Conservation (phyloP, 805 yeast species). For the Starmerella apicola region DNA sequence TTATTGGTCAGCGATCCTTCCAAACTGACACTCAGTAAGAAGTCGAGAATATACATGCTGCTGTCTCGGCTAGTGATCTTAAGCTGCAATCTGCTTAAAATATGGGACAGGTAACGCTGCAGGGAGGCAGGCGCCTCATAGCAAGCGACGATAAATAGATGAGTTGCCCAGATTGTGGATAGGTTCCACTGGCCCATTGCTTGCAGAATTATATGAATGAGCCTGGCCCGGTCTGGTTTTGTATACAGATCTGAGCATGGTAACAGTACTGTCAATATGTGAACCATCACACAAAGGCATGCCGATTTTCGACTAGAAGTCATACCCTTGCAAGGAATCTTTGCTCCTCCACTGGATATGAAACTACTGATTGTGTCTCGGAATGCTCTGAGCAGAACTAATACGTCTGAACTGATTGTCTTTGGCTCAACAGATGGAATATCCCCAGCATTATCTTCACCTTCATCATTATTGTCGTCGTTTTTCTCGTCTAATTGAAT, state of each 20-base stretch:
- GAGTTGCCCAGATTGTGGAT: constrained; percentile 57
- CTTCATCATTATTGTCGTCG: too few relatives aligned
- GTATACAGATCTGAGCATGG: constrained; percentile 44
- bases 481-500: too few relatives aligned
- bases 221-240: constrained; percentile 48
- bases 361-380: constrained; percentile 8
- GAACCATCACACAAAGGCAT: constrained; percentile 30
- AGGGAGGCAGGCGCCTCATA: constrained; percentile 68
- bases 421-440: too few relatives aligned
- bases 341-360: constrained; percentile 8
- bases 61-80: constrained; percentile 59
- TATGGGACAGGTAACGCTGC: constrained; percentile 53
- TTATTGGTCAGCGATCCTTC: constrained; percentile 56
- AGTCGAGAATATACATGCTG: constrained; percentile 63
- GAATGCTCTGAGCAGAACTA: constrained; percentile 1
- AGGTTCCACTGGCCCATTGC: constrained; percentile 59
- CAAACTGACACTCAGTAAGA: constrained; percentile 51
- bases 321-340: constrained; percentile 3
- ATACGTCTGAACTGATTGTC: constrained; percentile 34
- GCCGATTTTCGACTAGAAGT: constrained; percentile 28
- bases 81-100: constrained; percentile 62
- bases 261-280: constrained; percentile 41
- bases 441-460: background rate
- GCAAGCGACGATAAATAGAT: constrained; percentile 63
- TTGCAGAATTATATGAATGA: constrained; percentile 45